Percentiles rank a stretch among this genome's conserved stretches.
Conservation (phyloP, 2,329 filamentous ascomycete genomes). For the Aspergillus pseudotamarii region DNA sequence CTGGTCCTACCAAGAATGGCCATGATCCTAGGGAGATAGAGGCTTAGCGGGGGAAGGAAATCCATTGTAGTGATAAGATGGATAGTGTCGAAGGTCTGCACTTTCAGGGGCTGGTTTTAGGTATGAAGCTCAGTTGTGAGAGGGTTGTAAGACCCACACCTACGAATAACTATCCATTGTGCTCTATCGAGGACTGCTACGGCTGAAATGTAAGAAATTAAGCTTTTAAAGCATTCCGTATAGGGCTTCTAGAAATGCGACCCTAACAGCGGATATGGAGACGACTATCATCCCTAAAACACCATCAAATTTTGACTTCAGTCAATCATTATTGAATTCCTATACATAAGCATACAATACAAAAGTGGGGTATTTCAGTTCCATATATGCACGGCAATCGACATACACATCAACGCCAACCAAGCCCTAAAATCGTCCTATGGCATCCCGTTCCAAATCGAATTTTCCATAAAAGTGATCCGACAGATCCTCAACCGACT, state of each 20-base stretch:
- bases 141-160: no score
- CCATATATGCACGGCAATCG: neutral
- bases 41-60: no score
- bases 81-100: no score
- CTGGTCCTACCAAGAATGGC: no score
- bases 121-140: no score
- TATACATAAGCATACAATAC: neutral
- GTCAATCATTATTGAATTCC: no score
- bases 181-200: no score
- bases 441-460: neutral
- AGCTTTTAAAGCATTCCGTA: neutral
- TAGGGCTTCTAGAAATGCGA: neutral
- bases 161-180: no score
- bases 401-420: neutral
- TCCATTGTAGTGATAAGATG: no score
- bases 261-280: neutral
- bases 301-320: neutral
- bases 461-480: neutral
- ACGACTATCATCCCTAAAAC: neutral
- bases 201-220: no score
- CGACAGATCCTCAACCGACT: neutral
- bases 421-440: neutral
- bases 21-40: no score
- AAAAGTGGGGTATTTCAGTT: constrained; percentile 1
- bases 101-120: no score